Conservation (phyloP, 2,329 filamentous ascomycete genomes). For the Calonectria fujianensis region DNA sequence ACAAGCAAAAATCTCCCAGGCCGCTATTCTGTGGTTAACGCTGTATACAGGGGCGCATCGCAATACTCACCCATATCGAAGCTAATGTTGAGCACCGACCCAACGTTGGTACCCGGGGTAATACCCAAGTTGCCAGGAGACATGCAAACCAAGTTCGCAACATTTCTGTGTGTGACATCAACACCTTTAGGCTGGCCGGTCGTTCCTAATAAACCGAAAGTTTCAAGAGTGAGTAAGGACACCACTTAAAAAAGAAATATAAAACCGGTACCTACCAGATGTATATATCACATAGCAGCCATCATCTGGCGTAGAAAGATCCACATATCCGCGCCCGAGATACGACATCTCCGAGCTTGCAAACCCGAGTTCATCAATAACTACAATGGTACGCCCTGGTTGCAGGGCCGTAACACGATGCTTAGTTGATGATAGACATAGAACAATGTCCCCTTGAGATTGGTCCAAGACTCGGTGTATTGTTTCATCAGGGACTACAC, state of each 20-base stretch:
- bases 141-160: conserved; percentile 71
- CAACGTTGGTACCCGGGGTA: conserved; percentile 69
- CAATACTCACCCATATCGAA: conserved; percentile 75
- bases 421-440: conserved; percentile 67
- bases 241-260: neutral
- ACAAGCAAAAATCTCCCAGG: conserved; percentile 76
- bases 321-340: conserved; percentile 48
- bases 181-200: conserved; percentile 76
- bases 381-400: conserved; percentile 50
- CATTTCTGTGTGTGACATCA: conserved; percentile 73
- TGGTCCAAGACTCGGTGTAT: conserved; percentile 70
- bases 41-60: conserved; percentile 23
- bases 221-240: conserved; percentile 22
- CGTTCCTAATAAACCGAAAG: conserved; percentile 62
- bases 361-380: conserved; percentile 54
- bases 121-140: conserved; percentile 72
- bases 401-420: conserved; percentile 57
- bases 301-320: conserved; percentile 59
- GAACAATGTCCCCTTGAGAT: conserved; percentile 64
- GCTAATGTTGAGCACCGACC: conserved; percentile 74
- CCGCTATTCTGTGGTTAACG: conserved; percentile 62
- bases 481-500: conserved; percentile 68
- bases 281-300: conserved; percentile 73
- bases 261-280: conserved; percentile 62
- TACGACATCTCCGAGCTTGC: conserved; percentile 14